Evolutionary conservation across 192 early-diverging fungal species (phyloP).

Genomic region (Cetraspora pellucida): DNA sequence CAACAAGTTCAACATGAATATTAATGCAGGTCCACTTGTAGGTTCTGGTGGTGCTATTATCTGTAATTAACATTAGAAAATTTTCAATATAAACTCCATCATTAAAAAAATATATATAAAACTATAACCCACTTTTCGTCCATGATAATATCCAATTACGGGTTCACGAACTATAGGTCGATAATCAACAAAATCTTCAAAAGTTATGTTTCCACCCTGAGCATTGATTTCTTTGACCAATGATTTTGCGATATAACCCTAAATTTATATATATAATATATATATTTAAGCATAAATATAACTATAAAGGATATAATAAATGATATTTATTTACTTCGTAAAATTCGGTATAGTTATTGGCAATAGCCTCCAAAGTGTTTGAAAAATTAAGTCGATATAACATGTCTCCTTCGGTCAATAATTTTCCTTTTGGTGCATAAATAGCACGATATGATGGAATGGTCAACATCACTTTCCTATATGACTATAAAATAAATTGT

Average conservation of each 20-base stretch:
- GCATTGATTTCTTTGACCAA: conserved; percentile 66
- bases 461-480: not conserved
- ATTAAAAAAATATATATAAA: not conserved
- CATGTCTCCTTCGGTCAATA: not conserved
- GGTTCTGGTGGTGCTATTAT: conserved; percentile 60
- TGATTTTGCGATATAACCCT: conserved; percentile 64
- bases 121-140: conserved; percentile 59
- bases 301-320: not conserved
- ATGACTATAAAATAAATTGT: not conserved
- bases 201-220: conserved; percentile 76
- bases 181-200: conserved; percentile 75
- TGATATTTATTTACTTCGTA: not conserved
- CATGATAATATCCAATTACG: conserved; percentile 74
- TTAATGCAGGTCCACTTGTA: conserved; percentile 80
- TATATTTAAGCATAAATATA: not conserved
- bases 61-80: not conserved
- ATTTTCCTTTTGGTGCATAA: not conserved
- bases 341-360: not conserved
- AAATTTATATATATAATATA: not conserved
- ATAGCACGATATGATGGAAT: not conserved
- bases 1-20: conserved; percentile 84
- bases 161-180: conserved; percentile 61
- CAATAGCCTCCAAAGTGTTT: not conserved
- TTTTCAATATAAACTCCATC: not conserved
- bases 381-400: not conserved